Evolutionary conservation across 441 rosid species (phyloP).

Genomic region (Syzygium syzygioides): DNA sequence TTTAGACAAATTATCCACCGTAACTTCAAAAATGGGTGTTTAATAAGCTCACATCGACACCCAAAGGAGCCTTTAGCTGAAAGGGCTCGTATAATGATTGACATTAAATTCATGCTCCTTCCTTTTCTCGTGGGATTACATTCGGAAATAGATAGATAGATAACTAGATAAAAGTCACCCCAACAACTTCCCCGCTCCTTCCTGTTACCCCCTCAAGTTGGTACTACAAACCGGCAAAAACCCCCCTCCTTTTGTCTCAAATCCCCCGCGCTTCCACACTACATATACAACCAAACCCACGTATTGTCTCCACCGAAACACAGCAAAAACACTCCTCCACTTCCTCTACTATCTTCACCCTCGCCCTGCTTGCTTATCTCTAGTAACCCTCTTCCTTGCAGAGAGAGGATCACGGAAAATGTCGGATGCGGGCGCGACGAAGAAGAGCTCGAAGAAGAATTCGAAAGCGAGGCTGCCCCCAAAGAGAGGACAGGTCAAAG

Average conservation of each 20-base stretch:
- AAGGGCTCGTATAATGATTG: not conserved
- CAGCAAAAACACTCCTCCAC: not conserved
- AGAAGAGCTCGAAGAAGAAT: not conserved
- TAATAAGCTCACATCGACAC: not conserved
- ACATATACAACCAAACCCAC: not conserved
- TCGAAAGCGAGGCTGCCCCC: slow-evolving; percentile 22
- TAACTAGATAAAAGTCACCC: not conserved
- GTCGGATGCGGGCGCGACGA: not conserved
- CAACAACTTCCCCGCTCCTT: not conserved
- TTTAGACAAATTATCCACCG: not conserved
- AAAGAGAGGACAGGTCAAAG: slow-evolving; percentile 23
- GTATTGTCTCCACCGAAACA: not conserved
- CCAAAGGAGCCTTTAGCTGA: not conserved
- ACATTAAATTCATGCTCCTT: not conserved
- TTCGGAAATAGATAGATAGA: not conserved
- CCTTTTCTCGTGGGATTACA: not conserved
- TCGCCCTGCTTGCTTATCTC: not conserved
- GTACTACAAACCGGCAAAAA: not conserved
- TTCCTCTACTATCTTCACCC: not conserved
- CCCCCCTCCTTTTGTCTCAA: not conserved
- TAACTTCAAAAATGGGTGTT: not conserved
- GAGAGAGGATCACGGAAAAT: not conserved
- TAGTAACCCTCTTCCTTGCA: not conserved
- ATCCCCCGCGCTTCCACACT: not conserved
- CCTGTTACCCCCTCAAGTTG: not conserved